A percentile compares a stretch with the other conserved stretches of the same genome.
These are phyloP conservation scores for Cryptosporidium baileyi DNA, from an alignment of 169 alveolate genomes.

Conservation along the genomic window DNA sequence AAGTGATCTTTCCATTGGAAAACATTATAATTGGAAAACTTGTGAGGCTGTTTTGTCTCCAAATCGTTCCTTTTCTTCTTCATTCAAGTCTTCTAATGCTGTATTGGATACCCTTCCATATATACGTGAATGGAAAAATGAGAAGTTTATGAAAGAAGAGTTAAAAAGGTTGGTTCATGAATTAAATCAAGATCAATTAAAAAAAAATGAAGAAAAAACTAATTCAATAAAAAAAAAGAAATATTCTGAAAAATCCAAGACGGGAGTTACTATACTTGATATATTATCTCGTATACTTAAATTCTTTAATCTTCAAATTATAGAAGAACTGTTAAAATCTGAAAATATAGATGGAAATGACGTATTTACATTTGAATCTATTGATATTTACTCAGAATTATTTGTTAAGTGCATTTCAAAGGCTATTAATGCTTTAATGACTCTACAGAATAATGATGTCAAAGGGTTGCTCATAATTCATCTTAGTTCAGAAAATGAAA, in stretches of 20 bases:
- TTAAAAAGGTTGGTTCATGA: conserved; percentile 17
- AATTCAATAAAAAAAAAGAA: conserved; percentile 1
- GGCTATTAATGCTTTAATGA: background rate
- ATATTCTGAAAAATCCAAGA: background rate
- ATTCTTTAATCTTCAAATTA: conserved; percentile 14
- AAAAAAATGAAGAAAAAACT: background rate
- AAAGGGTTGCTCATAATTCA: background rate
- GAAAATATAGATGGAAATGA: conserved; percentile 7
- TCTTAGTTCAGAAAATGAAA: conserved; percentile 15
- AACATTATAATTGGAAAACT: conserved; percentile 9
- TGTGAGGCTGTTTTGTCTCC: conserved; percentile 9
- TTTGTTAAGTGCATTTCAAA: conserved; percentile 11
- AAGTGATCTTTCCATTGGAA: conserved; percentile 30
- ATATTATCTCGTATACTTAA: conserved; percentile 3
- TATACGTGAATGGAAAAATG: background rate
- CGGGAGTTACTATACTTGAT: conserved; percentile 18
- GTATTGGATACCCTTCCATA: background rate
- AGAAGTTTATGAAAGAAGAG: conserved; percentile 19
- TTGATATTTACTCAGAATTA: conserved; percentile 6
- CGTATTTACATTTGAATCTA: background rate
- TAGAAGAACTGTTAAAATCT: conserved; percentile 17
- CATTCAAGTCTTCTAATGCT: background rate
- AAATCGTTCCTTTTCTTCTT: background rate
- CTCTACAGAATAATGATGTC: background rate
- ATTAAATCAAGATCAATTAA: background rate